Evolutionary conservation across 345 rosid species (phyloP).

Genomic region (Viola odorata): DNA sequence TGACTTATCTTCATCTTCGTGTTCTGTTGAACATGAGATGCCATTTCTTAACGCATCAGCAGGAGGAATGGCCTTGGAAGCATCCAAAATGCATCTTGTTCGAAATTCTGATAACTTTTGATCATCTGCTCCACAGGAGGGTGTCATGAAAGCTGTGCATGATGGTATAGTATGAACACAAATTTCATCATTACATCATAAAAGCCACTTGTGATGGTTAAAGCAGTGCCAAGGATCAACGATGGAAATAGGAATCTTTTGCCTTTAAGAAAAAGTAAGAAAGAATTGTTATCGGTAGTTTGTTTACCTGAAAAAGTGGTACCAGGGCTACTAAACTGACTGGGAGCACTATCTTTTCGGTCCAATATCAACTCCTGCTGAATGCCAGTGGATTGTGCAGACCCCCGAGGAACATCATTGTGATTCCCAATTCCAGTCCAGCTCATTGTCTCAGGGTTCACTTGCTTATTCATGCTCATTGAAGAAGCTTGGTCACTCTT

Average conservation of each 20-base stretch:
- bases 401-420: conserved; percentile 34
- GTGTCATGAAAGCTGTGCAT: no score
- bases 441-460: conserved; percentile 39
- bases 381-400: conserved; percentile 23
- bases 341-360: conserved; percentile 27
- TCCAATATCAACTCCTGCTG: conserved; percentile 30
- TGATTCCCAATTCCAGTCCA: conserved; percentile 40
- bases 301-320: conserved; percentile 1
- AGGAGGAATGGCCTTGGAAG: conserved; percentile 14
- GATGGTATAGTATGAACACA: no score
- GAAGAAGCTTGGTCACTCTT: conserved; percentile 35
- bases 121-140: conserved; percentile 6
- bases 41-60: conserved; percentile 23
- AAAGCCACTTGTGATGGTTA: no score
- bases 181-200: no score
- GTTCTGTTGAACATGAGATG: conserved; percentile 32
- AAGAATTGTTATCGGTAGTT: no score
- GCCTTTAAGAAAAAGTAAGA: no score
- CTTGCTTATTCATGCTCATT: conserved; percentile 33
- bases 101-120: conserved; percentile 20
- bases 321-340: conserved; percentile 32
- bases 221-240: no score
- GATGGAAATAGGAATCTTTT: no score
- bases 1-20: conserved; percentile 50
- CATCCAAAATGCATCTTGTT: conserved; percentile 13